Evolutionary conservation across 176 grass and related monocot genomes (phyloP).

Genomic region (Aechmea fasciata): DNA sequence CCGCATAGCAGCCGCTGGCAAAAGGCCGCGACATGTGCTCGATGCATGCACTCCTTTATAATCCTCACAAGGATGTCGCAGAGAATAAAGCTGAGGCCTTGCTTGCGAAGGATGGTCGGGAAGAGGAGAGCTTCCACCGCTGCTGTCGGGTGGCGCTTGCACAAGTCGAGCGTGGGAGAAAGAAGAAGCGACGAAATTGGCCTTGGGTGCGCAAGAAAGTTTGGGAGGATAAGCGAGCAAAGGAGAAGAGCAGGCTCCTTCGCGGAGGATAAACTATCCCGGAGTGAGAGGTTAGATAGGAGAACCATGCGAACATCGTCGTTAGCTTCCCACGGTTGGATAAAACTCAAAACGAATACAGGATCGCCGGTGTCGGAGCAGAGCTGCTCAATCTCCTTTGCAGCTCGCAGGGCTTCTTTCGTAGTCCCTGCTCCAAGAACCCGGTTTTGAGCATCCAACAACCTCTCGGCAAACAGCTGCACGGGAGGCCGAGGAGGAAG

Average conservation of each 20-base stretch:
- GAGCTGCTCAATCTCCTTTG: constrained; percentile 39
- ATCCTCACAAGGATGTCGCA: constrained; percentile 51
- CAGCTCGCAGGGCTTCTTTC: constrained; percentile 25
- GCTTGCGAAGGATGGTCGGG: constrained; percentile 51
- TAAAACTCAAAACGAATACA: constrained; percentile 40
- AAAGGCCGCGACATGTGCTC: constrained; percentile 55
- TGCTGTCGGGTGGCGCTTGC: constrained; percentile 55
- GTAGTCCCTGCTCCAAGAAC: constrained; percentile 28
- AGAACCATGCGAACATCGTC: constrained; percentile 42
- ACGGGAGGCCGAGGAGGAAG: constrained; percentile 3
- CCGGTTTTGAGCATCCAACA: constrained; percentile 28
- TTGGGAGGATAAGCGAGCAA: constrained; percentile 58
- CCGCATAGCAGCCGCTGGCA: constrained; percentile 61
- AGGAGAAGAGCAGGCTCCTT: constrained; percentile 41
- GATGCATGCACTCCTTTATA: constrained; percentile 74
- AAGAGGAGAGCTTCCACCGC: constrained; percentile 54
- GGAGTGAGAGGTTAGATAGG: constrained; percentile 36
- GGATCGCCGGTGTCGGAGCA: constrained; percentile 45
- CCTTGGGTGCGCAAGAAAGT: constrained; percentile 44
- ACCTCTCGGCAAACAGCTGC: neutral
- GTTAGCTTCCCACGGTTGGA: constrained; percentile 61
- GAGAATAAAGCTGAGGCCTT: constrained; percentile 43
- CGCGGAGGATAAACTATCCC: constrained; percentile 13
- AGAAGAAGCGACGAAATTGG: constrained; percentile 51
- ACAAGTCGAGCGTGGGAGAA: constrained; percentile 41